Percentiles rank a stretch among this genome's conserved stretches.
Conservation (phyloP, 192 early-diverging fungal genomes). For the Chytriomyces hyalinus region DNA sequence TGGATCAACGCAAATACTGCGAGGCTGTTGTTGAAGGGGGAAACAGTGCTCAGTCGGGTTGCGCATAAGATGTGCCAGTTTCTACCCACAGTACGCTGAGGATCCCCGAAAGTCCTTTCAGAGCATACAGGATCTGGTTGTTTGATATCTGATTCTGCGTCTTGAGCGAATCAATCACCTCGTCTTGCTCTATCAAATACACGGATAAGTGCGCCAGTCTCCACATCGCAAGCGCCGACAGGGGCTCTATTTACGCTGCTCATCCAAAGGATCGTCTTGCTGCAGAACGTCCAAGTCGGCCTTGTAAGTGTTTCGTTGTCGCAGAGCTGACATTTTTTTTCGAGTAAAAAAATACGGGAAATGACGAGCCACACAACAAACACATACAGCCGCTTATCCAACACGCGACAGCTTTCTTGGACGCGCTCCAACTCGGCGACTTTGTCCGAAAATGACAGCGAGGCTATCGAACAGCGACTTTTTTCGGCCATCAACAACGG, state of each 20-base stretch:
- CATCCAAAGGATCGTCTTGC: conserved; percentile 12
- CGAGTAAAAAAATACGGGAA: not conserved
- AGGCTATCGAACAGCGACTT: conserved; percentile 41
- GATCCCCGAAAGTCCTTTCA: not conserved
- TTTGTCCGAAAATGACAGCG: not conserved
- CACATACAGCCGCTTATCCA: not conserved
- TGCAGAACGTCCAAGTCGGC: not conserved
- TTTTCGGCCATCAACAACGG: conserved; percentile 51
- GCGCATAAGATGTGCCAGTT: too few species aligned
- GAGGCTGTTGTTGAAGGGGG: not conserved
- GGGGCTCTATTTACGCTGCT: conserved; percentile 8
- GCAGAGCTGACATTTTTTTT: conserved; percentile 4
- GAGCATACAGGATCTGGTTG: not conserved
- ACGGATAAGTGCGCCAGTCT: not conserved
- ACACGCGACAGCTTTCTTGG: too few species aligned
- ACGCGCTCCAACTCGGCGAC: too few species aligned
- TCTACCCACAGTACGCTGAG: conserved; percentile 6
- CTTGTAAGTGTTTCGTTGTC: conserved; percentile 15
- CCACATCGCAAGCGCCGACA: not conserved
- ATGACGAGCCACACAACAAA: not conserved
- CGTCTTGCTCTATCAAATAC: conserved; percentile 20
- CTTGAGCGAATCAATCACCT: conserved; percentile 5
- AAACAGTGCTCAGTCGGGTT: too few species aligned
- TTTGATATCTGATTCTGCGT: conserved; percentile 3
- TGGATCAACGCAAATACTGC: not conserved